phyloP scores from a whole-genome alignment of 1,284 basidiomycete species.

The Trametes sp. region DNA sequence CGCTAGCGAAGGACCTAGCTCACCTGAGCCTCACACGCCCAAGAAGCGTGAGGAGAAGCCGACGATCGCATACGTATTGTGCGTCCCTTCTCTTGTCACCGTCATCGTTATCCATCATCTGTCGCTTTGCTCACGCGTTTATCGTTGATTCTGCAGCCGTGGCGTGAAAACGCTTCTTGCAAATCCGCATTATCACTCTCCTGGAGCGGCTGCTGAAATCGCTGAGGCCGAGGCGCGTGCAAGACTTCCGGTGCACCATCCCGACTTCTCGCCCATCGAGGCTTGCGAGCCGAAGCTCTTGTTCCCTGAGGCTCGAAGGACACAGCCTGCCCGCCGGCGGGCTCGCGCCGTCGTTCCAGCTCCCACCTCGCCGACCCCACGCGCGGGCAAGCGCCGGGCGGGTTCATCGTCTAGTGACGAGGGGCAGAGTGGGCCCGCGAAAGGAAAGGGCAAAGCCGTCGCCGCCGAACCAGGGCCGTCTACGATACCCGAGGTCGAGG shows the following conservation, averaged over 20 bases:
- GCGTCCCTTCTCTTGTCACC: too few relatives aligned
- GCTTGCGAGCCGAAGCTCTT: slow-evolving; percentile 56
- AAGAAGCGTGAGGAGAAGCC: slow-evolving; percentile 51
- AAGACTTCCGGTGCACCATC: slow-evolving; percentile 55
- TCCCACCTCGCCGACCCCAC: slow-evolving; percentile 21
- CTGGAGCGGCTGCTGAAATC: slow-evolving; percentile 31
- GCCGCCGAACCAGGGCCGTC: slow-evolving; percentile 15
- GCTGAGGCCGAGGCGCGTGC: slow-evolving; percentile 48
- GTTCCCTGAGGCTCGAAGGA: slow-evolving; percentile 48
- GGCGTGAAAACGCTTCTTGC: slow-evolving; percentile 56
- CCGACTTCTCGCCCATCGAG: slow-evolving; percentile 58
- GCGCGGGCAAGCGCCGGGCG: slow-evolving; percentile 15
- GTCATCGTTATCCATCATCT: not conserved
- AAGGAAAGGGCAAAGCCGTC: slow-evolving; percentile 3
- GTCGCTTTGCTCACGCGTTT: not conserved
- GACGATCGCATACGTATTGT: slow-evolving; percentile 66
- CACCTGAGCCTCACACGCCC: slow-evolving; percentile 32
- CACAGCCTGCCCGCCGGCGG: slow-evolving; percentile 25
- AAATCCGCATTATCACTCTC: slow-evolving; percentile 58
- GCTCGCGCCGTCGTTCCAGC: slow-evolving; percentile 8
- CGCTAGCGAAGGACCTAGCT: slow-evolving; percentile 19
- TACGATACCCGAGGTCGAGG: slow-evolving; percentile 14
- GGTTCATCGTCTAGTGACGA: slow-evolving; percentile 36
- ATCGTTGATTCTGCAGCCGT: slow-evolving; percentile 48
- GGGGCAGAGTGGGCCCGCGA: slow-evolving; percentile 1